Conservation (phyloP, 2,329 filamentous ascomycete species). For the Allantophomopsis lycopodina region DNA sequence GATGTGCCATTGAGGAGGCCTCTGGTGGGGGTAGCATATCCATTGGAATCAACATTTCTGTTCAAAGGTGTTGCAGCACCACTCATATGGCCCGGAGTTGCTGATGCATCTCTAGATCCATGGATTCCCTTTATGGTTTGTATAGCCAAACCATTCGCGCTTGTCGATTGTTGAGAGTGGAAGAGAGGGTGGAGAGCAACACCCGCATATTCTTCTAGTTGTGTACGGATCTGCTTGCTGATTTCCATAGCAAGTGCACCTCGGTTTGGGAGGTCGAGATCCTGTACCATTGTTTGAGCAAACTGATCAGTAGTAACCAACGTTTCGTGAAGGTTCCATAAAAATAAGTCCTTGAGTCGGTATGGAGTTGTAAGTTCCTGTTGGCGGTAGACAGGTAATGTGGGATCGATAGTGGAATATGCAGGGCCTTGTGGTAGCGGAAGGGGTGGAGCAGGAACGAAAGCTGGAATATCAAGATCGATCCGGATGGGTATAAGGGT, state of each 20-base stretch:
- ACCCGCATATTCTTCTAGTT: conserved; percentile 90
- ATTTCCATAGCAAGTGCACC: conserved; percentile 62
- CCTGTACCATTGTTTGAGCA: conserved; percentile 78
- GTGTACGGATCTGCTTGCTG: conserved; percentile 85
- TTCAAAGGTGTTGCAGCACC: conserved; percentile 44
- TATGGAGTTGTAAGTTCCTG: conserved; percentile 74
- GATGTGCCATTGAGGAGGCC: conserved; percentile 29
- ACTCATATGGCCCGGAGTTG: conserved; percentile 25
- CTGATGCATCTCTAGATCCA: conserved; percentile 23
- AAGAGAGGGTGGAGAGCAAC: conserved; percentile 90
- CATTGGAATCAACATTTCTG: conserved; percentile 24
- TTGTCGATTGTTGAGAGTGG: conserved; percentile 36
- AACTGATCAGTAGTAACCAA: conserved; percentile 93
- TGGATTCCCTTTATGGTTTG: conserved; percentile 16
- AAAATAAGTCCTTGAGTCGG: conserved; percentile 84
- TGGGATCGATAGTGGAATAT: conserved; percentile 51
- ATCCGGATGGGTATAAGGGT: conserved; percentile 93
- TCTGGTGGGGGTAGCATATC: conserved; percentile 31
- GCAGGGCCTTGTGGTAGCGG: conserved; percentile 45
- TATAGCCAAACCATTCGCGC: conserved; percentile 16
- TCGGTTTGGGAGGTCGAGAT: conserved; percentile 78
- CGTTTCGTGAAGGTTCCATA: conserved; percentile 96
- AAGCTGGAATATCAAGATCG: conserved; percentile 80
- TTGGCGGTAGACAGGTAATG: conserved; percentile 63
- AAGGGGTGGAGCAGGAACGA: conserved; percentile 50